Evolutionary conservation across 495 filamentous ascomycete species (phyloP), one percentile per base, ranked within the genome.

Genomic region (Lasiosphaeris hirsuta): DNA sequence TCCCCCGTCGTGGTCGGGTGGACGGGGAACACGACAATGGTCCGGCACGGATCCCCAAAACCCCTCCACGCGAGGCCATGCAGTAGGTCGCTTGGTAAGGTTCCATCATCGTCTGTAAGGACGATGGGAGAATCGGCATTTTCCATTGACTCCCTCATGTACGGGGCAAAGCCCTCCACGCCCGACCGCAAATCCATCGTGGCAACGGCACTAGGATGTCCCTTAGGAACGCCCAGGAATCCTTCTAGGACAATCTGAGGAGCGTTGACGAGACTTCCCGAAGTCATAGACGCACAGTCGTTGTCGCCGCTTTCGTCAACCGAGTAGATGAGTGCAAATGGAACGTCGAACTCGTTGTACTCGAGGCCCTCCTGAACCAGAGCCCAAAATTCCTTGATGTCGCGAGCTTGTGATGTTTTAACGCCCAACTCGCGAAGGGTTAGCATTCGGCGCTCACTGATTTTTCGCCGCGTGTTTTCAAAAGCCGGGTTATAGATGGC

Each of bases 401-500:
- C 84, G 47, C 83, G 73, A n/a, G 87, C 87, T 11, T 81, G 69
- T 5, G 85, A 81, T 6, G 84, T 88, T 42, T 77, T 81, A 63
- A 88, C 84, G 48, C 87, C 86, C n/a, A 89, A 74, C 65, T 89
- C 87, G 44, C 83, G 79, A 15, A 88, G 69, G 7, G 83, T 86
- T 14, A 85, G 68, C 85, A 87, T 87, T 46, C 84, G 76, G 47
- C 85, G 71, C 66, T 88, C 85, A 2, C 77, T 82, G 47, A 88
- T 76, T 64, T 83, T 87, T 33, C 84, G 75, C 38, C 83, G 66
- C 2, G 85, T 87, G 61, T 86, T 86, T 51, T 88, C 85, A 56
- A 88, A 88, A 0, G 83, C 81, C 15, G 85, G 85, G 61, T 88
- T 87, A 59, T 84, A 87, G 1, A 87, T 65, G n/a, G 83, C 85